These are phyloP conservation scores for Quercus berberidifolia DNA, from an alignment of 306 rosid species.

Conservation along the genomic window DNA sequence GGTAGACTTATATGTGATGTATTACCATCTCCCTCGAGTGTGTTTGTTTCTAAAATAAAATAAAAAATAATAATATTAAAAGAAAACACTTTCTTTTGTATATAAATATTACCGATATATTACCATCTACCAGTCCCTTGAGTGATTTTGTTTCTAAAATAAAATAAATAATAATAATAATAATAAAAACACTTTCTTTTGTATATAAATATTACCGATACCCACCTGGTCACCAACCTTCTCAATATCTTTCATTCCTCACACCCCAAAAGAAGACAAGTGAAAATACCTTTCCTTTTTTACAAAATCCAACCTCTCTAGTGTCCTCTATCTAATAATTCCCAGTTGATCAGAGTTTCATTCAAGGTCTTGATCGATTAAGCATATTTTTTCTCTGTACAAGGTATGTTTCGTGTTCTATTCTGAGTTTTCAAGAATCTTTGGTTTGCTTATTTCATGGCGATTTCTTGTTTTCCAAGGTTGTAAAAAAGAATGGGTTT, in stretches of 20 bases:
- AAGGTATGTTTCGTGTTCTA: constrained; percentile 5
- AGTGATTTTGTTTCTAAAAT: no score
- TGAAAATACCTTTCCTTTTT: neutral
- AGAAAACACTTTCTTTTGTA: no score
- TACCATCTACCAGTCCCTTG: no score
- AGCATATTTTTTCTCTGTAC: neutral
- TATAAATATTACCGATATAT: no score
- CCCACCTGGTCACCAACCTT: no score
- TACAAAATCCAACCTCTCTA: neutral
- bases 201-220: no score
- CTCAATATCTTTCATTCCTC: neutral
- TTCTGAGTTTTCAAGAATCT: neutral
- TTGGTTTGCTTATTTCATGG: neutral
- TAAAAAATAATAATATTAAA: no score
- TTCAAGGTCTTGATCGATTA: neutral
- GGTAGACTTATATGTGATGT: no score
- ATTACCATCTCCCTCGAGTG: no score
- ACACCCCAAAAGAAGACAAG: neutral
- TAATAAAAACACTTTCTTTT: no score
- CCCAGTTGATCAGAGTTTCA: neutral
- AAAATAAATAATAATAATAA: no score
- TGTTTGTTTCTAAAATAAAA: no score
- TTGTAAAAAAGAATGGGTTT: neutral
- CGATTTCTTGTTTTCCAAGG: neutral
- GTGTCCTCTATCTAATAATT: neutral